phyloP scores from a whole-genome alignment of 352 stramenopile genomes.

The Globisporangium yorkense region DNA sequence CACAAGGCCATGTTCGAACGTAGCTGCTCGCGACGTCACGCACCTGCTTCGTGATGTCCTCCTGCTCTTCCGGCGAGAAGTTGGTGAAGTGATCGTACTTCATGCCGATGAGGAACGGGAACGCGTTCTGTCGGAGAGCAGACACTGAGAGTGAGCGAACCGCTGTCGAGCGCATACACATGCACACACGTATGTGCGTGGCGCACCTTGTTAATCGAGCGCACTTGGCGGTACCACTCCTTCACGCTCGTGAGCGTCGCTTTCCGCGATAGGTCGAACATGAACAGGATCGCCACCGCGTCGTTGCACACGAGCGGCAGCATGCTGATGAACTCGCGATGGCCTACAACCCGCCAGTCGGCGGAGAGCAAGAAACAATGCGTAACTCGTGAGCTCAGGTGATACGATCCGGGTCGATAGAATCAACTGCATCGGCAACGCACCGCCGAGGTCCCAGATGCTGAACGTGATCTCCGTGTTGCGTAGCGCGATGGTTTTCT shows the following conservation, averaged over 20 bases:
- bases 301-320: conserved; percentile 94
- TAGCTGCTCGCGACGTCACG: not conserved
- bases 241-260: conserved; percentile 90
- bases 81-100: conserved; percentile 94
- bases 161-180: not conserved
- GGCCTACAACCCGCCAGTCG: conserved; percentile 24
- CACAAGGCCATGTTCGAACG: no score
- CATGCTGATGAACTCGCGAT: conserved; percentile 94
- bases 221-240: conserved; percentile 91
- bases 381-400: no score
- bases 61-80: conserved; percentile 87
- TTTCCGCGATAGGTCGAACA: conserved; percentile 93
- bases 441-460: conserved; percentile 92
- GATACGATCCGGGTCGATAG: not conserved
- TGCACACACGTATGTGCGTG: not conserved
- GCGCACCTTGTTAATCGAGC: conserved; percentile 85
- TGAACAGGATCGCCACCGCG: conserved; percentile 93
- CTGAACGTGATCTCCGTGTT: conserved; percentile 95
- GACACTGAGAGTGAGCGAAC: not conserved
- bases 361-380: no score
- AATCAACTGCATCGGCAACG: not conserved
- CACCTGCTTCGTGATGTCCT: conserved; percentile 93
- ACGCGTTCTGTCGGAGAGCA: conserved; percentile 60
- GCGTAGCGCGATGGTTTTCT: conserved; percentile 92
- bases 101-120: conserved; percentile 92